Evolutionary conservation across 768 basidiomycete genomes (phyloP), one percentile per base, ranked within the genome.

Genomic region (Lyophyllum atratum): DNA sequence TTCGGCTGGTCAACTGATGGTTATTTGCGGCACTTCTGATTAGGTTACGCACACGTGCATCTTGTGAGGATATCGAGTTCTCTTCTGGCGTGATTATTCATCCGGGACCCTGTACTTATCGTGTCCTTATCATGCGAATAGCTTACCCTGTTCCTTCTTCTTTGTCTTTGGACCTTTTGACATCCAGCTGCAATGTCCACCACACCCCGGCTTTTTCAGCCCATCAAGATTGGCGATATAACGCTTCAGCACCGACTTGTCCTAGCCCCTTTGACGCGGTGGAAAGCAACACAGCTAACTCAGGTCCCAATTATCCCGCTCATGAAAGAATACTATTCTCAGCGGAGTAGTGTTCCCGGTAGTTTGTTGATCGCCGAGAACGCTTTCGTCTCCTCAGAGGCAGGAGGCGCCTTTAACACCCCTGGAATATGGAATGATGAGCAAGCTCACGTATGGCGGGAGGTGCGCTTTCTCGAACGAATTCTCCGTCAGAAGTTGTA

Each of bases 361-460:
- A 75, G 77, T 1, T 69, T 82, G 12, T 59, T 77, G 12, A 74
- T 84, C 52, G 65, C 80, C 0, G 82, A 83, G 63, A 82, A 72
- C 0, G 81, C 76, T 8, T 67, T 73, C 55, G 71, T 89, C 44
- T 76, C 80, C 0, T 66, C 69, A 1, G 60, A 76, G 11, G 84
- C 85, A 0, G 83, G 80, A 2, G 85, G 84, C 1, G 74, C 70
- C 37, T 50, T 55, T 1, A 68, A 83, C 53, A 77, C 80, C 0
- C 90, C 89, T 1, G 89, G 89, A 0, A 82, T 90, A 52, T 90
- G 81, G 75, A 83, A 66, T 19, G 66, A 79, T 2, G 83, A 79
- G 22, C 90, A 93, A 60, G 77, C 85, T 25, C 61, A 54, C 0
- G 80, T 70, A 0, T 89, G 86, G 87, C 83, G 81, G 62, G 63